Evolutionary conservation across 2,329 filamentous ascomycete species (phyloP), one percentile per base, ranked within the genome.

Genomic region (Sclerotiophoma versabilis): DNA sequence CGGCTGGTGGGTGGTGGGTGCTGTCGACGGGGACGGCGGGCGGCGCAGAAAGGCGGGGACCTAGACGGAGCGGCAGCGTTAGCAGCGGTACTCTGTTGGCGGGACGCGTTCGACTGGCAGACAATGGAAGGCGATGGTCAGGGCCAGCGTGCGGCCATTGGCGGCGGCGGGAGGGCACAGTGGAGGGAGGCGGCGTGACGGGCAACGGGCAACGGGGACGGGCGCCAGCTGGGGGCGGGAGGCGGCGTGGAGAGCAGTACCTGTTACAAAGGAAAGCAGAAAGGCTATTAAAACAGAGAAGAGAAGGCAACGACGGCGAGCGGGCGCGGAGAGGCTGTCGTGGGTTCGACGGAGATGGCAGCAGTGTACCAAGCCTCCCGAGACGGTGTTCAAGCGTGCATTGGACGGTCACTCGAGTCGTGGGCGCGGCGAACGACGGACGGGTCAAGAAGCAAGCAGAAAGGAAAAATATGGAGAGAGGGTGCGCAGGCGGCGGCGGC

Each of bases 301-400:
- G 60, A 68, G 67, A 75, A 75, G 58, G 68, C 61, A 69, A 70
- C 54, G 58, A 60, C 52, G 66, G 58, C 63, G 66, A 55, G 57
- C 58, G 66, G 63, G 58, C 60, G 65, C 64, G 65, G 66, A 69
- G 70, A 73, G 71, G 71, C 70, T 68, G 71, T 73, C 69, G 69
- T 67, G 60, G 59, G 61, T 65, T 62, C 67, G 70, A 72, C 66
- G 70, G 65, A 74, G 70, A 70, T 74, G 72, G 71, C 71, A 74
- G 69, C 65, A 50, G 71, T 73, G 67, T 70, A 75, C 72, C 71
- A 74, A 66, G 70, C 68, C 71, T 74, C 71, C 69, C 70, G 62
- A 65, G 65, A 69, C 69, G 70, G 60, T 63, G 58, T 57, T 74
- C 64, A 75, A 71, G 68, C 69, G 62, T 69, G 72, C 72, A 75